A percentile compares a stretch with the other conserved stretches of the same genome.
Evolutionary conservation across 352 stramenopile species (phyloP).

Genomic region (Phytophthora kernoviae): DNA sequence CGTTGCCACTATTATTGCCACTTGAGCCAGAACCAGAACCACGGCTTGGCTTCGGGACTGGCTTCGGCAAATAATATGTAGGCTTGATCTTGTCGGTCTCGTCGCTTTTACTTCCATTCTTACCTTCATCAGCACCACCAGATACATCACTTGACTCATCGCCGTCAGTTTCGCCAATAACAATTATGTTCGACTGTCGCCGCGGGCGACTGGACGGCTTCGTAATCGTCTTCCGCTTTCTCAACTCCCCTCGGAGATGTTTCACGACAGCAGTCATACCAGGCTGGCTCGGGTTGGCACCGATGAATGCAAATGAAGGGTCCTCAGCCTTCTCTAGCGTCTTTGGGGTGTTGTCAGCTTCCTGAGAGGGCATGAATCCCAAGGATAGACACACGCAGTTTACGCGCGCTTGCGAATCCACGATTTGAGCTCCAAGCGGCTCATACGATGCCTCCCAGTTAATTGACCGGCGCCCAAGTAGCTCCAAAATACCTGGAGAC

Average conservation of each 20-base stretch:
- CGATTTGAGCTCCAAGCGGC: conserved; percentile 82
- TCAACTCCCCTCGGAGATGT: conserved; percentile 69
- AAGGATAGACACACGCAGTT: conserved; percentile 88
- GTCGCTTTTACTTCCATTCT: conserved; percentile 35
- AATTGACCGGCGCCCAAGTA: conserved; percentile 85
- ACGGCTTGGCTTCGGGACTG: conserved; percentile 51
- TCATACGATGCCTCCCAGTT: conserved; percentile 90
- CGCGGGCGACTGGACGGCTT: conserved; percentile 38
- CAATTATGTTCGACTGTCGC: conserved; percentile 87
- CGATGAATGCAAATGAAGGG: conserved; percentile 82
- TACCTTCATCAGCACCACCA: conserved; percentile 59
- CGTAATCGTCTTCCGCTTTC: conserved; percentile 44
- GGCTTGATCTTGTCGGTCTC: conserved; percentile 50
- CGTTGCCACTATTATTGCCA: conserved; percentile 21
- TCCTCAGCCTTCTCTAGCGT: conserved; percentile 85
- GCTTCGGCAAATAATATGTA: conserved; percentile 85
- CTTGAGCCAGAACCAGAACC: conserved; percentile 17
- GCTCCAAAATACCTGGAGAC: conserved; percentile 74
- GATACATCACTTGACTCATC: conserved; percentile 79
- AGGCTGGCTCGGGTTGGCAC: conserved; percentile 71
- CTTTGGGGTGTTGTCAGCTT: conserved; percentile 69
- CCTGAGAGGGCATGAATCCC: conserved; percentile 73
- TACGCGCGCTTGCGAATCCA: conserved; percentile 85
- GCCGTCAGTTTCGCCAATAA: conserved; percentile 82
- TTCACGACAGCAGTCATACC: conserved; percentile 90